phyloP scores from a whole-genome alignment of 2,329 filamentous ascomycete genomes.

The Byssoonygena ceratinophila region DNA sequence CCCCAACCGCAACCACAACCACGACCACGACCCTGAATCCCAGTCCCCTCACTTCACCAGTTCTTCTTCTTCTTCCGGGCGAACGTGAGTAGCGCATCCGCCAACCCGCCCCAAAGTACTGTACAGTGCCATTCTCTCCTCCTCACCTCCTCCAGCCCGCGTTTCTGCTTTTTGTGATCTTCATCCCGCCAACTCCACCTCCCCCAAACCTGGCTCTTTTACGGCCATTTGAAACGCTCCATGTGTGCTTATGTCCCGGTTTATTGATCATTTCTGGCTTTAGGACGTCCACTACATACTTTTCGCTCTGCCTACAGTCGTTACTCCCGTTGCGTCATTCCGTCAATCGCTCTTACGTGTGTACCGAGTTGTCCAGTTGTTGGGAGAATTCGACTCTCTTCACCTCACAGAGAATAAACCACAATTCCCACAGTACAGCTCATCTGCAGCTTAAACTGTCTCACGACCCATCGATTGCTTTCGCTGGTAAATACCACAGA shows the following conservation, averaged over 20 bases:
- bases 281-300: not conserved
- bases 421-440: not conserved
- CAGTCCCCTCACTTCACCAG: no score
- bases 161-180: not conserved
- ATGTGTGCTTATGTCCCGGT: not conserved
- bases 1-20: no score
- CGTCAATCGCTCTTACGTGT: not conserved
- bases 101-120: no score
- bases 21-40: not conserved
- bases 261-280: not conserved
- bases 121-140: no score
- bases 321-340: slow-evolving; percentile 6
- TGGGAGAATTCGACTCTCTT: not conserved
- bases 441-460: no score
- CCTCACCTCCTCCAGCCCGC: not conserved
- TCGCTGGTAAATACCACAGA: not conserved
- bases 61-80: no score
- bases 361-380: not conserved
- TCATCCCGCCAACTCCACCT: not conserved
- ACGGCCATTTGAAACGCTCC: not conserved
- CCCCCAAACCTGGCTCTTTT: slow-evolving; percentile 1
- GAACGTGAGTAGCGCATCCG: no score
- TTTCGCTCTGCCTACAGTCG: not conserved
- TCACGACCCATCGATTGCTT: not conserved
- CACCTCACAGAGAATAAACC: not conserved